Conservation (phyloP, 805 yeast genomes). For the Yarrowia bubula region DNA sequence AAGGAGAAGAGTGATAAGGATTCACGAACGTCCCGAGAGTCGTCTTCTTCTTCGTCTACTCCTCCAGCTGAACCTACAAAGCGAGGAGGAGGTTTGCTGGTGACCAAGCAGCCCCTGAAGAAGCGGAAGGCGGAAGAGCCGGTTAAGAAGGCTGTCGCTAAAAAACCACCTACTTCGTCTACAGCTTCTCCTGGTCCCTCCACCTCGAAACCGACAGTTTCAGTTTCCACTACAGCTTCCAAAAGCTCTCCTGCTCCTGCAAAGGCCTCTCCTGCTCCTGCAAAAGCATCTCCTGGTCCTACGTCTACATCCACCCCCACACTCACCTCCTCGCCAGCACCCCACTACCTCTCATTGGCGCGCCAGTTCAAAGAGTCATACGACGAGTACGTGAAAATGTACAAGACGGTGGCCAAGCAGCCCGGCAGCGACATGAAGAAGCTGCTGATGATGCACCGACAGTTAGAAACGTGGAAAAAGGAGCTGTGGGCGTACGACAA, state of each 20-base stretch:
- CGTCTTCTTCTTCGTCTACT: slow-evolving; percentile 1
- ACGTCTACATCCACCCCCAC: not conserved
- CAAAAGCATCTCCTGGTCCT: slow-evolving; percentile 2
- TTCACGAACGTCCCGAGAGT: slow-evolving; percentile 12
- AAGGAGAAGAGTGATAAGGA: slow-evolving; percentile 9
- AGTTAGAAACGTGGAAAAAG: slow-evolving; percentile 54
- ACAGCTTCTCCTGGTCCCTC: not conserved
- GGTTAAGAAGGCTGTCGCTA: not conserved
- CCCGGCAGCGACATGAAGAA: slow-evolving; percentile 41
- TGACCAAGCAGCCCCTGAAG: slow-evolving; percentile 13
- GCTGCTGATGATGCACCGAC: slow-evolving; percentile 51
- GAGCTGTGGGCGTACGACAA: slow-evolving; percentile 48
- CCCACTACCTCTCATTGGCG: slow-evolving; percentile 42
- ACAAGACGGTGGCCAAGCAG: slow-evolving; percentile 38
- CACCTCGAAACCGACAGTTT: not conserved
- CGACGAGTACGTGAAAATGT: slow-evolving; percentile 50
- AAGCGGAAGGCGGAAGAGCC: slow-evolving; percentile 16
- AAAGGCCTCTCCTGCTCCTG: not conserved
- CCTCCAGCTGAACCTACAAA: slow-evolving; percentile 1
- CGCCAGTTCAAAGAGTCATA: slow-evolving; percentile 49
- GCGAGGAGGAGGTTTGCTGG: slow-evolving; percentile 2
- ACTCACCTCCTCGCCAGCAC: slow-evolving; percentile 9
- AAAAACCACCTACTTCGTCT: not conserved
- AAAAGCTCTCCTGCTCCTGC: not conserved
- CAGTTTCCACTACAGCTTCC: not conserved